Evolutionary conservation across 1,139 yeast species (phyloP).

Genomic region (Kodamaea alishanica): DNA sequence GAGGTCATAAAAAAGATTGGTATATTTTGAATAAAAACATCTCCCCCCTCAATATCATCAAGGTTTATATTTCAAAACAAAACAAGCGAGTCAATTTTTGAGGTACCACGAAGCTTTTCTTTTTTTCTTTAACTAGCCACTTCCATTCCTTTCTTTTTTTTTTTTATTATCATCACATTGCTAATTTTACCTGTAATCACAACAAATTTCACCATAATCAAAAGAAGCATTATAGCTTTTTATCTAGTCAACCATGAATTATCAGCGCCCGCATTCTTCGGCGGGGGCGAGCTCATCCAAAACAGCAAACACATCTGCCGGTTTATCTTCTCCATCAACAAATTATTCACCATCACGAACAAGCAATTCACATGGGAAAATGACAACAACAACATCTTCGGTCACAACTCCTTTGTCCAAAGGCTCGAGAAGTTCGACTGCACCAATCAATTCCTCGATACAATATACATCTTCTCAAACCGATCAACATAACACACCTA

Average conservation of each 20-base stretch:
- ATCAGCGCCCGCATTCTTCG: conserved; percentile 25
- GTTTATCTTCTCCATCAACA: no score
- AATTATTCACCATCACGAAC: no score
- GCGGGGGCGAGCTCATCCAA: conserved; percentile 14
- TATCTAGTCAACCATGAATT: conserved; percentile 17
- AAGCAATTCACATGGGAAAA: no score
- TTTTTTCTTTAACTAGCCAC: no score
- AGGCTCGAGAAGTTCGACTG: neutral
- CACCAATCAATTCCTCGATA: neutral
- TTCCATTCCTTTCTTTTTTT: no score
- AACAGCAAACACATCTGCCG: conserved; percentile 1
- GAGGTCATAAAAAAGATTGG: neutral
- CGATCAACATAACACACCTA: neutral
- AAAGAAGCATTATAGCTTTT: neutral
- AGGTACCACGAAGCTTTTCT: no score
- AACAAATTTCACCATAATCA: neutral
- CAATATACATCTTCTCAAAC: conserved; percentile 1
- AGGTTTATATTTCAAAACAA: no score
- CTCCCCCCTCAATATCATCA: no score
- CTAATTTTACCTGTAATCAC: no score
- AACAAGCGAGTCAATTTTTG: no score
- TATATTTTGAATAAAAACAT: no score
- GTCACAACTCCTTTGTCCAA: conserved; percentile 14
- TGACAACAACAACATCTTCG: conserved; percentile 1
- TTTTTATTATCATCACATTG: no score